Conservation (phyloP, 768 basidiomycete species). For the Psilocybe azurescens region DNA sequence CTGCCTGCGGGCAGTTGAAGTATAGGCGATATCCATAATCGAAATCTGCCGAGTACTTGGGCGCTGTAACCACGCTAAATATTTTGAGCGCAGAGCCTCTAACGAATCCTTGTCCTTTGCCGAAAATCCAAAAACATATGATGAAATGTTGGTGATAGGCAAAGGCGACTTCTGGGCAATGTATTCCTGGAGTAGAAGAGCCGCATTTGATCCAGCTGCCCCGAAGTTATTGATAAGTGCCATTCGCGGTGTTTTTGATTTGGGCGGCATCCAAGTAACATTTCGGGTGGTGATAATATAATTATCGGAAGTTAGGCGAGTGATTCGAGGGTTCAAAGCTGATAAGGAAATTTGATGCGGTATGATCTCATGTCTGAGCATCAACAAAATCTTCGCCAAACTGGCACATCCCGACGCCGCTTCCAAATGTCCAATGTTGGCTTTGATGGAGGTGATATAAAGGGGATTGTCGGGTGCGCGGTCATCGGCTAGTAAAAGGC, state of each 20-base stretch:
- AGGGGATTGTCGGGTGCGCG: constrained; percentile 54
- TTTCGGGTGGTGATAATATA: constrained; percentile 50
- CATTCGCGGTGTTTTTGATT: constrained; percentile 42
- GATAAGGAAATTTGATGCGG: constrained; percentile 65
- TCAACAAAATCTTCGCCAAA: constrained; percentile 72
- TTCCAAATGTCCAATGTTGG: constrained; percentile 77
- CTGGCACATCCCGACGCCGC: constrained; percentile 78
- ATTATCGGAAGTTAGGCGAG: constrained; percentile 49
- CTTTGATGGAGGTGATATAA: constrained; percentile 72
- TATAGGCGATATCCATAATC: constrained; percentile 66
- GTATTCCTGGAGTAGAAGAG: constrained; percentile 64
- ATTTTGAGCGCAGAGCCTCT: constrained; percentile 49
- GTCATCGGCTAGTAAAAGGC: constrained; percentile 46
- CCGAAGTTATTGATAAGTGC: constrained; percentile 80
- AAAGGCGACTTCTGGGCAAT: constrained; percentile 14
- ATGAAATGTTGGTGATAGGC: constrained; percentile 10
- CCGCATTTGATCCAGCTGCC: constrained; percentile 73
- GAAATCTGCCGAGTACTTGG: constrained; percentile 24
- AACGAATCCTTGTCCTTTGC: constrained; percentile 58
- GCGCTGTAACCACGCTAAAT: constrained; percentile 52
- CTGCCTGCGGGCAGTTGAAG: constrained; percentile 69
- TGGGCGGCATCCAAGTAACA: constrained; percentile 46
- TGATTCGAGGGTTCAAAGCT: constrained; percentile 62
- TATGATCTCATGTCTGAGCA: constrained; percentile 61
- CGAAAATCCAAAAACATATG: constrained; percentile 63